phyloP scores from a whole-genome alignment of 2,329 filamentous ascomycete genomes.

The Ceratocystis harringtonii region DNA sequence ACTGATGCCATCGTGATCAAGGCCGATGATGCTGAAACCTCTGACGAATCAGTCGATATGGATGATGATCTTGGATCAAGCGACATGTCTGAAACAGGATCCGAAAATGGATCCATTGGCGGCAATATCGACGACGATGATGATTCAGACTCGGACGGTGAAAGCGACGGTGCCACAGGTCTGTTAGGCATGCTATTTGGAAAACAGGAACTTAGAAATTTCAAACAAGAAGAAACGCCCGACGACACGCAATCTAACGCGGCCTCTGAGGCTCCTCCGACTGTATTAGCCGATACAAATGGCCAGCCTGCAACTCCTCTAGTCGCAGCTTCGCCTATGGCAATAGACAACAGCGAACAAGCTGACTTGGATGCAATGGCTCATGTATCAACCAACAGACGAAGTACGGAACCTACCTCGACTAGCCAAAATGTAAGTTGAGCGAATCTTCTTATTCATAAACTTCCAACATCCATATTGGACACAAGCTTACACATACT shows the following conservation, averaged over 20 bases:
- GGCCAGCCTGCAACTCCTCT: background rate
- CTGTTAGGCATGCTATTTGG: slow-evolving; percentile 44
- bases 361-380: slow-evolving; percentile 16
- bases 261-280: background rate
- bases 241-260: slow-evolving; percentile 8
- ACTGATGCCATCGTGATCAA: slow-evolving; percentile 15
- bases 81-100: slow-evolving; percentile 32
- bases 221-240: slow-evolving; percentile 29
- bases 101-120: slow-evolving; percentile 29
- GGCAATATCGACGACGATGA: slow-evolving; percentile 26
- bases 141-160: slow-evolving; percentile 21
- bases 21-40: slow-evolving; percentile 21
- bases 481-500: background rate
- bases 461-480: background rate
- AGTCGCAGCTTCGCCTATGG: background rate
- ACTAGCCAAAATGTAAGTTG: background rate
- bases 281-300: background rate
- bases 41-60: slow-evolving; percentile 31
- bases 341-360: slow-evolving; percentile 18
- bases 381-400: background rate
- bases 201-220: slow-evolving; percentile 40
- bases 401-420: background rate
- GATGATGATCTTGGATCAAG: slow-evolving; percentile 27
- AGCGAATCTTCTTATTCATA: too few species aligned
- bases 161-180: slow-evolving; percentile 30